Evolutionary conservation across 495 filamentous ascomycete species (phyloP), one percentile per base, ranked within the genome.

Genomic region (Aspergillus olivimuriae): DNA sequence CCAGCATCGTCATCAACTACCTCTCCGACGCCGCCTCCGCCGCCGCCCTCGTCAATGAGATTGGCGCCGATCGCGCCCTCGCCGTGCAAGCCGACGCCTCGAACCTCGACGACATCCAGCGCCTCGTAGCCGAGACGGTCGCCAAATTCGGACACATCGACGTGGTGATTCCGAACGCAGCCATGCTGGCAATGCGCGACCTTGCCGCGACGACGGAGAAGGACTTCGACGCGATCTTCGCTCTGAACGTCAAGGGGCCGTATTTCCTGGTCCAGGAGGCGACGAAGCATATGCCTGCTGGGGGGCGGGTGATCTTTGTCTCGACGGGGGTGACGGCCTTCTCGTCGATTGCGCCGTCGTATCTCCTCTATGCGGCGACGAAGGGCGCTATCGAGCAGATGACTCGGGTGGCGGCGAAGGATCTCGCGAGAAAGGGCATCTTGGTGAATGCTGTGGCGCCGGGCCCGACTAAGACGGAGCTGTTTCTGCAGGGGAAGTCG

Each of bases 371-470:
- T 53, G 61, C 62, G 22, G 62, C 74, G 0, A 77, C 74, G 41
- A 87, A 87, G 51, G 84, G 81, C 38, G 80, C 84, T 4, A 73
- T 87, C 34, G 80, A 87, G 55, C 81, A 86, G 54, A 80, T 87
- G 68, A 72, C 74, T 0, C 72, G 81, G 5, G 66, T 77, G 11
- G 56, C 85, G 33, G 68, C 76, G 34, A 86, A 86, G 57, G 81
- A 84, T 35, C 70, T 87, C 31, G 82, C 69, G 4, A 57, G 67
- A 7, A 76, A 75, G 43, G 73, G 73, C 0, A 81, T 87, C 46
- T 57, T 61, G 11, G 83, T 86, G 17, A 87, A 87, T 55, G 65
- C 66, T 17, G 61, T 87, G 10, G 74, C 82, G 0, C 83, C 81
- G 0, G 83, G 82, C 0, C 81, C 85, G 15, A 49, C 39, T 9